Evolutionary conservation across 164 flowering plant species (phyloP).

Genomic region (Taxillus chinensis): DNA sequence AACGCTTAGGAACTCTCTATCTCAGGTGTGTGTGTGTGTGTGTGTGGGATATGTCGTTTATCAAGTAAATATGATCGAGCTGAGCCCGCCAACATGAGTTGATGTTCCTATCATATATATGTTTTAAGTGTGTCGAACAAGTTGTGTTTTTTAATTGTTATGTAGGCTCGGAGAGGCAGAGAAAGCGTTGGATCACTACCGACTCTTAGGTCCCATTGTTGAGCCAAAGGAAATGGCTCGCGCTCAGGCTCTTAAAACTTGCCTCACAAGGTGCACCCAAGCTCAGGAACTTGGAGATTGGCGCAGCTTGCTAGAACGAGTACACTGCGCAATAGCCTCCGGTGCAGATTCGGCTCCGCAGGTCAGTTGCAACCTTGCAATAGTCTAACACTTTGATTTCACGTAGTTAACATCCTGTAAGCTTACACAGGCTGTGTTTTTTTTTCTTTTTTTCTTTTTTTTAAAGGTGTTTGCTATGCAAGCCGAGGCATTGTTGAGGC

Average conservation of each 20-base stretch:
- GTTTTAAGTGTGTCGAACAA: no score
- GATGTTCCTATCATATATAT: no score
- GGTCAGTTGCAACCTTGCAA: conserved; percentile 43
- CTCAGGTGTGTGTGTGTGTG: conserved; percentile 41
- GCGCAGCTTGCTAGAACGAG: conserved; percentile 43
- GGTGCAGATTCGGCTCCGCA: conserved; percentile 79
- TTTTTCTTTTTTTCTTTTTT: neutral
- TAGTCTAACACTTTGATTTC: neutral
- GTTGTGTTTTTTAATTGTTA: neutral
- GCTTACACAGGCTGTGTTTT: neutral
- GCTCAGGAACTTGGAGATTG: conserved; percentile 46
- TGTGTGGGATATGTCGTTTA: no score
- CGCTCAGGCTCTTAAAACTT: conserved; percentile 35
- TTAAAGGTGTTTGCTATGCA: conserved; percentile 45
- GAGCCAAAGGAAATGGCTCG: conserved; percentile 23
- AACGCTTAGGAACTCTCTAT: conserved; percentile 56
- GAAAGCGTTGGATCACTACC: conserved; percentile 53
- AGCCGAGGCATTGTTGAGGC: conserved; percentile 71
- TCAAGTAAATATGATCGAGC: no score
- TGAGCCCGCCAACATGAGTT: no score
- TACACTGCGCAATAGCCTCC: conserved; percentile 32
- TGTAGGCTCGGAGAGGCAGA: conserved; percentile 72
- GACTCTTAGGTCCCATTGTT: conserved; percentile 31
- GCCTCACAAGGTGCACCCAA: conserved; percentile 33
- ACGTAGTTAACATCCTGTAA: neutral